Conservation (phyloP, 176 grass and related monocot genomes). For the Zoysia japonica region DNA sequence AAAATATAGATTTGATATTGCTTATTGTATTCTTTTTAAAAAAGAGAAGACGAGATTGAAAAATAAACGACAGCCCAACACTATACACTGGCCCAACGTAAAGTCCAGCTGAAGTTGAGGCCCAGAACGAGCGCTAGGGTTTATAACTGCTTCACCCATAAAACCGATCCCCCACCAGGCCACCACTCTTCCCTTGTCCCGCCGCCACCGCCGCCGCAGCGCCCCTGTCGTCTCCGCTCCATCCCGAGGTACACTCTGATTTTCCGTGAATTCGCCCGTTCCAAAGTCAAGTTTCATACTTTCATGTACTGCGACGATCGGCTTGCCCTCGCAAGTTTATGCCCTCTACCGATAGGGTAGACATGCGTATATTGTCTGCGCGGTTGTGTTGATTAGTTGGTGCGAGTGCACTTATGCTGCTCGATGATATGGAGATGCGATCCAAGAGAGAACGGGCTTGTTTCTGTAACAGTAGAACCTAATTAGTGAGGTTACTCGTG, state of each 20-base stretch:
- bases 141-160: not conserved
- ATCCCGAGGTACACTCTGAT: slow-evolving; percentile 15
- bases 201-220: not conserved
- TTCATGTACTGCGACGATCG: not conserved
- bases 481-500: not conserved
- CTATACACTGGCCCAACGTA: not conserved
- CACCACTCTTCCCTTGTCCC: not conserved
- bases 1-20: too few relatives aligned
- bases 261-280: not conserved
- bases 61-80: not conserved
- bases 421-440: not conserved
- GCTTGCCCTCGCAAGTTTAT: not conserved
- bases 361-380: not conserved
- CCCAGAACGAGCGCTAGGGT: not conserved
- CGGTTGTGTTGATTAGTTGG: not conserved
- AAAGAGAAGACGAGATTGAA: not conserved
- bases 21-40: too few relatives aligned
- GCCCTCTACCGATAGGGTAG: not conserved
- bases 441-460: not conserved
- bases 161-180: not conserved
- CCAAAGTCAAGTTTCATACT: not conserved
- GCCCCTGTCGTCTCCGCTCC: not conserved
- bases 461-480: not conserved
- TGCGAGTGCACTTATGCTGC: not conserved
- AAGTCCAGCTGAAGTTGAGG: not conserved